Percentiles rank a stretch among this genome's conserved stretches.
Conservation (phyloP, 2,329 filamentous ascomycete genomes). For the Pseudogymnoascus sp. region DNA sequence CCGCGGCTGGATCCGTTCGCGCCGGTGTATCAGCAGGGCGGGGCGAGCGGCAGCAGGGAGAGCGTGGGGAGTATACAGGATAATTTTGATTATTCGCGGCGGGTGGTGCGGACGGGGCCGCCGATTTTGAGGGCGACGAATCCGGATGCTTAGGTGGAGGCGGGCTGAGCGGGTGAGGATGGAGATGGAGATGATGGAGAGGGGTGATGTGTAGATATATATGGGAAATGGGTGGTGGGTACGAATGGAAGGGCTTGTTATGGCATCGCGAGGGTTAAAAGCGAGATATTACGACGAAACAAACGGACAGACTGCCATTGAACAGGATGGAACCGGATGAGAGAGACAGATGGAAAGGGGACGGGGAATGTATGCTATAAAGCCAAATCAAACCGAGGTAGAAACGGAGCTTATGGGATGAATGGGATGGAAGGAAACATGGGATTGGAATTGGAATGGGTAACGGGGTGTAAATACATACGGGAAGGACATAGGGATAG, state of each 20-base stretch:
- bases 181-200: too few species aligned
- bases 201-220: background rate
- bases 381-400: background rate
- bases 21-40: slow-evolving; percentile 43
- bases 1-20: slow-evolving; percentile 55
- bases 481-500: background rate
- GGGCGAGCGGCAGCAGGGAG: slow-evolving; percentile 48
- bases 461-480: background rate
- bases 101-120: slow-evolving; percentile 34
- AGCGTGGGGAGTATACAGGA: slow-evolving; percentile 56
- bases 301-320: background rate
- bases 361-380: background rate
- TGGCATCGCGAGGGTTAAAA: background rate
- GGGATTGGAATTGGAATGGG: background rate
- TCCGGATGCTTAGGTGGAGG: slow-evolving; percentile 35
- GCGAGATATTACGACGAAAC: background rate
- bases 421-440: background rate
- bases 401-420: background rate
- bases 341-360: background rate
- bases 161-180: background rate
- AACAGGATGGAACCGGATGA: background rate
- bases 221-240: background rate
- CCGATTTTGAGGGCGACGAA: slow-evolving; percentile 53
- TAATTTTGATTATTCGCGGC: slow-evolving; percentile 56
- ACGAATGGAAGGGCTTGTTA: background rate